These are phyloP conservation scores for Asterophora parasitica DNA, from an alignment of 768 basidiomycete genomes.

Conservation along the genomic window DNA sequence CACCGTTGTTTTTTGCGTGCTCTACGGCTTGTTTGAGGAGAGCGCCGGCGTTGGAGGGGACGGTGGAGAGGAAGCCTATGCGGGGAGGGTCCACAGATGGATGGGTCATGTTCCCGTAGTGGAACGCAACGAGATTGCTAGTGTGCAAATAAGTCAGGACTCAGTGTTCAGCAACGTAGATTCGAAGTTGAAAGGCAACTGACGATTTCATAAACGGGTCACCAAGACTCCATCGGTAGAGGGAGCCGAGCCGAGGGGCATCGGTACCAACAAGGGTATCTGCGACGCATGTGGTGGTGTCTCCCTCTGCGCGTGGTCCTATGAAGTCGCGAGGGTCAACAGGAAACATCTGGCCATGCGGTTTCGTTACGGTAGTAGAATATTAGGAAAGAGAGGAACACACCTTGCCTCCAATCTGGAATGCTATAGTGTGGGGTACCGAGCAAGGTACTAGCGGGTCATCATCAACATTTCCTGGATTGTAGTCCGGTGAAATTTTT, in stretches of 20 bases:
- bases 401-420: slow-evolving; percentile 59
- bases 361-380: not conserved
- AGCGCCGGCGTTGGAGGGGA: slow-evolving; percentile 46
- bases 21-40: slow-evolving; percentile 32
- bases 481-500: slow-evolving; percentile 32
- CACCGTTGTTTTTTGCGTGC: slow-evolving; percentile 31
- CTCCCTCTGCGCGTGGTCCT: slow-evolving; percentile 28
- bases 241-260: slow-evolving; percentile 43
- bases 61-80: slow-evolving; percentile 60
- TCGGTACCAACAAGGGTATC: slow-evolving; percentile 58
- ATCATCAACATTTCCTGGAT: slow-evolving; percentile 20
- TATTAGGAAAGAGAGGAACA: not conserved
- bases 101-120: slow-evolving; percentile 67
- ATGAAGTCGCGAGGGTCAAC: slow-evolving; percentile 71
- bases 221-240: slow-evolving; percentile 71
- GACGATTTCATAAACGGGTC: slow-evolving; percentile 70
- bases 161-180: not conserved
- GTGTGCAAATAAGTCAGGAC: not conserved
- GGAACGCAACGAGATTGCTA: slow-evolving; percentile 60
- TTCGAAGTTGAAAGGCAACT: slow-evolving; percentile 21
- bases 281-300: slow-evolving; percentile 44
- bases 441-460: slow-evolving; percentile 42
- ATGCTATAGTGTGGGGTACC: slow-evolving; percentile 50
- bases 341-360: slow-evolving; percentile 42
- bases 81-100: slow-evolving; percentile 66